phyloP scores from a whole-genome alignment of 2,329 filamentous ascomycete species.

The Colletotrichum incanum region DNA sequence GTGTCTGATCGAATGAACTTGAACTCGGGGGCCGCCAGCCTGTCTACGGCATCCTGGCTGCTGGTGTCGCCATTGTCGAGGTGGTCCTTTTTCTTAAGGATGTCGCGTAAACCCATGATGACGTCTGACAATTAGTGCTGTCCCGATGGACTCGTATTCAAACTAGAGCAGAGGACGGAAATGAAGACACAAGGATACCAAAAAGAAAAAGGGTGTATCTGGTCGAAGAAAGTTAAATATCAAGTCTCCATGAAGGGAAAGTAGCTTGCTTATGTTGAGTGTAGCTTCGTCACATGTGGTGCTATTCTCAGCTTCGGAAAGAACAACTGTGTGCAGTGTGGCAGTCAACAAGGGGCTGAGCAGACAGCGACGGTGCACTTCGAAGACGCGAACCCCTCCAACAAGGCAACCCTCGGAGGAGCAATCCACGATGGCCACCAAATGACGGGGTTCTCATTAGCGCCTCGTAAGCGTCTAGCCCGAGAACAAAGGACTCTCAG shows the following conservation, averaged over 20 bases:
- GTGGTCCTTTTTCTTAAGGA: constrained; percentile 69
- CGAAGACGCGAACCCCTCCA: constrained; percentile 24
- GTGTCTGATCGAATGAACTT: constrained; percentile 91
- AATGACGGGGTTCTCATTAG: constrained; percentile 27
- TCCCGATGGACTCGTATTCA: neutral
- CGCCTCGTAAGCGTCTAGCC: constrained; percentile 32
- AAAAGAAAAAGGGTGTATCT: neutral
- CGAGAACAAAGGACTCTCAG: constrained; percentile 16
- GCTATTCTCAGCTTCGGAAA: constrained; percentile 37
- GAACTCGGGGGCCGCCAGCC: constrained; percentile 73
- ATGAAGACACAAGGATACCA: no score
- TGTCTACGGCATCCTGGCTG: constrained; percentile 53
- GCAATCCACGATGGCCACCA: constrained; percentile 11
- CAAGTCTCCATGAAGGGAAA: constrained; percentile 19
- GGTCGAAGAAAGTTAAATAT: constrained; percentile 3
- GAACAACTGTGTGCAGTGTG: constrained; percentile 8
- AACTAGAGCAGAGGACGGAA: neutral
- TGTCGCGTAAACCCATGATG: constrained; percentile 67
- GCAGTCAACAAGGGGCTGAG: constrained; percentile 25
- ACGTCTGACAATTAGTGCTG: constrained; percentile 29
- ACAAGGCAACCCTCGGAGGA: constrained; percentile 13
- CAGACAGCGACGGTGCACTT: constrained; percentile 36
- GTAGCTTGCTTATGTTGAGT: constrained; percentile 22
- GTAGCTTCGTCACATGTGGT: constrained; percentile 27
- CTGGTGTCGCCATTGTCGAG: constrained; percentile 54